Percentiles rank a stretch among this genome's conserved stretches.
Evolutionary conservation across 1,139 yeast species (phyloP).

Genomic region (Hanseniaspora uvarum): DNA sequence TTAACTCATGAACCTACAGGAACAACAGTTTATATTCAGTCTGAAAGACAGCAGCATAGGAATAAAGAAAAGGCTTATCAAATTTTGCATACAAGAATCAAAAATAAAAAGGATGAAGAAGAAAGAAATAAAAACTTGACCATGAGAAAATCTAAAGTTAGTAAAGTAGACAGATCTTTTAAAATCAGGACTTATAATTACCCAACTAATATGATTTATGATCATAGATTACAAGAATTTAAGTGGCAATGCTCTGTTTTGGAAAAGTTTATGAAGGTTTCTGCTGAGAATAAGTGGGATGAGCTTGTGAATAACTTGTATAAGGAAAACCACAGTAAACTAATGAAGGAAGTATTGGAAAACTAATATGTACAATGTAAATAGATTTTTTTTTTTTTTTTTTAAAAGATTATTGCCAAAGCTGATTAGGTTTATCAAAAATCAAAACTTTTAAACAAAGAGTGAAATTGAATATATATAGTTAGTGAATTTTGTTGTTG

Average conservation of each 20-base stretch:
- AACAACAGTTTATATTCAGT: constrained; percentile 79
- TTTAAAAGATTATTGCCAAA: no score
- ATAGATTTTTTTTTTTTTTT: neutral
- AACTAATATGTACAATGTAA: neutral
- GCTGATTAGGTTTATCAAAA: no score
- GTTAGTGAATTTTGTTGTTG: no score
- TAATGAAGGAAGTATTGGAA: constrained; percentile 1
- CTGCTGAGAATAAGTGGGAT: constrained; percentile 37
- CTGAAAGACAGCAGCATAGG: constrained; percentile 87
- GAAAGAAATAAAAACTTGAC: constrained; percentile 55
- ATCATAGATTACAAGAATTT: constrained; percentile 45
- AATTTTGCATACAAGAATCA: constrained; percentile 69
- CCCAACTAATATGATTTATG: constrained; percentile 87
- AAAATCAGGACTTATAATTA: constrained; percentile 88
- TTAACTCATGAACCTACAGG: constrained; percentile 89
- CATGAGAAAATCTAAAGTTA: constrained; percentile 71
- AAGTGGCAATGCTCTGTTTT: constrained; percentile 12
- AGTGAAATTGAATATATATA: neutral
- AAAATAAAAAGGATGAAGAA: constrained; percentile 64
- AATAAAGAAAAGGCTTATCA: constrained; percentile 92
- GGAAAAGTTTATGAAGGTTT: constrained; percentile 11
- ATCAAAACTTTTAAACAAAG: no score
- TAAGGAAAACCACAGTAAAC: constrained; percentile 38
- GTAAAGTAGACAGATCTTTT: constrained; percentile 82
- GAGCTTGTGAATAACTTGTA: constrained; percentile 50